Percentiles rank a stretch among this genome's conserved stretches.
These are phyloP conservation scores for Backusella mclennaniae DNA, from an alignment of 192 early-diverging fungal genomes.

Conservation along the genomic window DNA sequence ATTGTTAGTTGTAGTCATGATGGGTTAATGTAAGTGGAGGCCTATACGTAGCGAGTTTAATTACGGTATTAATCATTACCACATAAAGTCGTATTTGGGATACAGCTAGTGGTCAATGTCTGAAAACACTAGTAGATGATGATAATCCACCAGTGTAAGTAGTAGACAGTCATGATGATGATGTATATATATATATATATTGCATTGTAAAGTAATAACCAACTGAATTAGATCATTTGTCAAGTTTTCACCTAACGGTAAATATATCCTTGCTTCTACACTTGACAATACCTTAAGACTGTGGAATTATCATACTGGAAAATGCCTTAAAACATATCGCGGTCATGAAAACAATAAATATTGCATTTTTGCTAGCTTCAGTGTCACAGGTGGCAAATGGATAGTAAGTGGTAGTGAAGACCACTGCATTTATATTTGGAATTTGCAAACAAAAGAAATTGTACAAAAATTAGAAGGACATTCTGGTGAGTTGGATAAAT, in stretches of 20 bases:
- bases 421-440: slow-evolving; percentile 94
- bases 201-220: background rate
- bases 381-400: slow-evolving; percentile 91
- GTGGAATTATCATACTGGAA: slow-evolving; percentile 93
- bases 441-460: slow-evolving; percentile 92
- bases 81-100: slow-evolving; percentile 93
- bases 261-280: slow-evolving; percentile 95
- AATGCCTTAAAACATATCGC: slow-evolving; percentile 93
- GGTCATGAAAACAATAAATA: slow-evolving; percentile 92
- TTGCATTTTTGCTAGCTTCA: slow-evolving; percentile 94
- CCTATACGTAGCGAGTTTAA: background rate
- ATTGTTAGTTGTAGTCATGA: slow-evolving; percentile 95
- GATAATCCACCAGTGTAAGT: slow-evolving; percentile 91
- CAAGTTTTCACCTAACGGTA: slow-evolving; percentile 98
- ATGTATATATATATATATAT: background rate
- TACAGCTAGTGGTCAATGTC: slow-evolving; percentile 93
- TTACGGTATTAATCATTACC: background rate
- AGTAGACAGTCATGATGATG: background rate
- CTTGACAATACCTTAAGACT: slow-evolving; percentile 91
- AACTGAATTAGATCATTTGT: slow-evolving; percentile 72
- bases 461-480: slow-evolving; percentile 94
- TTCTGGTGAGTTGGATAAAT: slow-evolving; percentile 55
- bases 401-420: slow-evolving; percentile 97
- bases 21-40: slow-evolving; percentile 79
- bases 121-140: slow-evolving; percentile 96